Base-by-base conservation (phyloP, 495 filamentous ascomycete genomes). In the Aspergillus cristatus region DNA sequence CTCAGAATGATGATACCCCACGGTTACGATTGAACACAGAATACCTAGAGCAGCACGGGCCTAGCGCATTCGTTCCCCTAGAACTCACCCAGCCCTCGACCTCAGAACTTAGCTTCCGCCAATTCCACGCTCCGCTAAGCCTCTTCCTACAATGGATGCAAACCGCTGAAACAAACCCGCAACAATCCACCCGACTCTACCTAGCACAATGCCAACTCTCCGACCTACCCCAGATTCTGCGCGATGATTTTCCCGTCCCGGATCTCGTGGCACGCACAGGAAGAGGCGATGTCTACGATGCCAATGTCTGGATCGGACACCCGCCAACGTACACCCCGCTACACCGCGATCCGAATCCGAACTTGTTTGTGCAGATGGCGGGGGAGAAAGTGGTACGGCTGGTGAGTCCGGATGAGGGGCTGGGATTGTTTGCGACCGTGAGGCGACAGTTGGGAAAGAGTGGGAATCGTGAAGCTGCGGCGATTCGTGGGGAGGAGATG, bases 281-380 rank as follows among this genome's bases (percentile, higher is more conserved):
- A 7, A 65, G 63, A 48, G 79, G 81, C 28, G 89, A 96, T 59
- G 60, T 96, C 8, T 97, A 98, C 51, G 75, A 76, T 46, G 77
- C 79, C 10, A 90, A 81, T 51, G 59, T 98, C 16, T 98, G 91
- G 91, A 70, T 97, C 4, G 91, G 91, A 7, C 61, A 81, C 3
- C 74, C 86, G 22, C 83, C 85, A 1, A 96, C 89, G 0, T 83
- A 82, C 50, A 97, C 91, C 0, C 86, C 91, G 6, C 70, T 93
- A 7, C 91, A 98, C 60, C 71, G 79, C 14, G 91, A 98, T 51
- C 91, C 91, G 0, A 98, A 98, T 47, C 86, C 86, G 6, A 98
- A 98, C 52, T 51, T 95, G 0, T 94, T 97, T 55, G 75, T 84
- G 26, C 91, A 98, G 57, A 56, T 98, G 13, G 74, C 75, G 5